These are phyloP conservation scores for Heliamphora pulchella DNA, from an alignment of 179 eudicot species.

Conservation along the genomic window DNA sequence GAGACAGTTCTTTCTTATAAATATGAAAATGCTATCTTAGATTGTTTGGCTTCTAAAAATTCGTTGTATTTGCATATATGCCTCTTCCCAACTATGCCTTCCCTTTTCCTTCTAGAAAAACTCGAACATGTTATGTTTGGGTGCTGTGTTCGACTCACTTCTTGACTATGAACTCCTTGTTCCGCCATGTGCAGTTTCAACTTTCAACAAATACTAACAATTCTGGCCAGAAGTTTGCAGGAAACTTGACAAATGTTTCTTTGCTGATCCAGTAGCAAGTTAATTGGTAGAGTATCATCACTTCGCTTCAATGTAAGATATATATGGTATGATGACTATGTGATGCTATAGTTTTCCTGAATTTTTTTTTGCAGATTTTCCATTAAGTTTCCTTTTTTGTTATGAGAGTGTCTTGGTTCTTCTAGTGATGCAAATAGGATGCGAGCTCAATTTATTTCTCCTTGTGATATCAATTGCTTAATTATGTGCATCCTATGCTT, in stretches of 20 bases:
- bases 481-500: not conserved
- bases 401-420: conserved; percentile 4
- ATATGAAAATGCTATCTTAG: not conserved
- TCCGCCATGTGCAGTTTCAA: not conserved
- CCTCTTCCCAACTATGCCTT: not conserved
- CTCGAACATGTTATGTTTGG: not conserved
- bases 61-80: not conserved
- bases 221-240: not conserved
- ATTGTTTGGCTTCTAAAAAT: not conserved
- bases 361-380: not conserved
- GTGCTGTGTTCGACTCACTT: not conserved
- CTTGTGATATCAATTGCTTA: not conserved
- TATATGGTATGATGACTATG: not conserved
- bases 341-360: not conserved
- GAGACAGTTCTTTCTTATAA: not conserved
- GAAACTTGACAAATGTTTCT: not conserved
- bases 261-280: not conserved
- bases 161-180: not conserved
- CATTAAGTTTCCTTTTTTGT: not conserved
- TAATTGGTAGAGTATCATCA: not conserved
- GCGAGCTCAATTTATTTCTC: not conserved
- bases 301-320: not conserved
- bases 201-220: not conserved
- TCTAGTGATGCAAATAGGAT: not conserved
- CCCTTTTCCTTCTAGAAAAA: not conserved